Base-by-base conservation (phyloP, 1,139 yeast genomes). In the Candida pseudoviswanathii region DNA sequence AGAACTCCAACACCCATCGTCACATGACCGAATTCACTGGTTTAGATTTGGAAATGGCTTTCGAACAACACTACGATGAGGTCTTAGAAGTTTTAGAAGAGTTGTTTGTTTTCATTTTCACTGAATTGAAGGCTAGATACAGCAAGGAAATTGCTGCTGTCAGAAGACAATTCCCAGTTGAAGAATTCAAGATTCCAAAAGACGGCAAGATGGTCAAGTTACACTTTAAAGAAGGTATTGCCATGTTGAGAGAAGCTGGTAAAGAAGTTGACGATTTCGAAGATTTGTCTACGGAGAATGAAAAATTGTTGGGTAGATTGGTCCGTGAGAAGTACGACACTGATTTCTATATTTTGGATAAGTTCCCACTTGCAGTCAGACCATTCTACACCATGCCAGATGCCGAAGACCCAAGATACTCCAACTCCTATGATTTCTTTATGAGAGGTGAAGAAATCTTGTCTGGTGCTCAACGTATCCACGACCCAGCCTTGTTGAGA, bases 331-430 rank as follows among this genome's bases (percentile, higher is more conserved):
- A 90, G 73, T 92, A 91, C 73, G 90, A 92, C 73, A 94, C 99
- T 50, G 99, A 94, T 73, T 94, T 94, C 81, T 94, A 92, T 77
- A 90, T 94, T 65, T 83, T 94, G 73, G 99, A 94, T 80, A 94
- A 94, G 71, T 94, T 95, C 88, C 99, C 99, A 62, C 78, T 91
- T 65, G 96, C 89, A 30, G 82, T 91, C 51, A 87, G 99, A 77
- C 99, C 99, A 52, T 94, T 94, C 82, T 94, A 94, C 81, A 94
- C 99, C 51, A 94, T 95, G 99, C 98, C 99, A 54, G 97, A 92
- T 68, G 81, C 98, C 16, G 87, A 84, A 65, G 91, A 95, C 74
- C 83, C 96, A 57, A 80, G 86, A 62, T 91, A 91, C 76, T 91
- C 97, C 58, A 94, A 94, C 82, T 87, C 95, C 21, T 88, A 92